Evolutionary conservation across 345 rosid genomes (phyloP), one percentile per base, ranked within the genome.

Genomic region (Litchi chinensis): DNA sequence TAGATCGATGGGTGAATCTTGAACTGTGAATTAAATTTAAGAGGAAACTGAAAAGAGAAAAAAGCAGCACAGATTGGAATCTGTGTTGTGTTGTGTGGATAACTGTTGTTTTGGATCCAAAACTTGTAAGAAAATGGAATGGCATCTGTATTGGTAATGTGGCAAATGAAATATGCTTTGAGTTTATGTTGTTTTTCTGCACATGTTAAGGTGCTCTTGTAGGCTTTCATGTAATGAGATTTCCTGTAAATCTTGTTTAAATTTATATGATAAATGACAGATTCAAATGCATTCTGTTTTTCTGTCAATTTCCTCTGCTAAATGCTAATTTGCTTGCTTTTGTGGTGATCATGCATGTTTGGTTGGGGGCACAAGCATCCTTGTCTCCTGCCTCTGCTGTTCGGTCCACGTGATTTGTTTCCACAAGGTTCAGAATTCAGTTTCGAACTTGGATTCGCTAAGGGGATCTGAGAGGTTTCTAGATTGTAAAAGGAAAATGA

Each of bases 71-170:
- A 63, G 43, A 26, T 52, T 21, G 4, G 62, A 66, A 44, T 44
- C 80, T 11, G 52, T 56, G 67, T 70, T 60, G 28, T 22, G 16
- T 22, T 69, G 65, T 37, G 52, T 67, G 68, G 16, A 12, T 19
- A 32, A 44, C 44, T 46, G 66, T 16, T 48, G 65, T n/a, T 37
- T 64, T 15, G 26, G 52, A 32, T 32, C 37, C 37, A 32, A 32
- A 32, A 80, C 71, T 40, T 43, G 41, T 22, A 19, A 64, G 77
- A 65, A 75, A 28, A 60, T 48, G 71, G 71, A 48, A 26, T 44
- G 24, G 75, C 40, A 26, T 26, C 28, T 32, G 65, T 8, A 1
- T 32, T 32, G 67, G 48, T 46, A 19, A 37, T 66, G 50, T 50
- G 37, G 37, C 6, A 13, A 50, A 3, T 16, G 15, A n/a, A 44